These are phyloP conservation scores for Microglena sp. DNA, from an alignment of 139 green algal species.

Conservation along the genomic window DNA sequence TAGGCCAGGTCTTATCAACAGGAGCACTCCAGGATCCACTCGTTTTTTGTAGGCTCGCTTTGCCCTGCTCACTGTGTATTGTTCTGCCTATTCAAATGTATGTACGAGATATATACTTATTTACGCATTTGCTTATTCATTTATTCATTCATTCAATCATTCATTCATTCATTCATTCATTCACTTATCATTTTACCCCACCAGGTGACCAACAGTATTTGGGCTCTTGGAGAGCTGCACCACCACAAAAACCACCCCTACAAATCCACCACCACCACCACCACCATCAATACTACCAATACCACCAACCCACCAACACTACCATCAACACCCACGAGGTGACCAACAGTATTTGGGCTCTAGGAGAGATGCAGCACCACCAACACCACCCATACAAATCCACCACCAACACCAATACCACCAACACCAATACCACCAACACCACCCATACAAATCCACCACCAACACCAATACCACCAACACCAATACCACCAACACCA, in stretches of 20 bases:
- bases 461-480: too few species aligned
- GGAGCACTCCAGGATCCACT: not conserved
- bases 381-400: too few species aligned
- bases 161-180: not conserved
- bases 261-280: too few species aligned
- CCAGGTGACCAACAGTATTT: slow-evolving; percentile 9
- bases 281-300: too few species aligned
- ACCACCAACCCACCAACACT: too few species aligned
- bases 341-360: slow-evolving; percentile 10
- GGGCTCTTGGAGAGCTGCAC: slow-evolving; percentile 5
- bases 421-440: too few species aligned
- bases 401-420: too few species aligned
- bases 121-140: not conserved
- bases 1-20: too few species aligned
- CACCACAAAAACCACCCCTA: too few species aligned
- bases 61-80: not conserved
- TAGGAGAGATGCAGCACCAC: not conserved
- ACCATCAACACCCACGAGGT: too few species aligned
- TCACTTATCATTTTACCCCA: not conserved
- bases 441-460: too few species aligned
- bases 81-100: not conserved
- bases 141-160: not conserved
- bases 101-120: not conserved
- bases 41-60: not conserved
- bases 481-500: too few species aligned